These are phyloP conservation scores for Fragaria nilgerrensis DNA, from an alignment of 306 rosid genomes.

Conservation along the genomic window DNA sequence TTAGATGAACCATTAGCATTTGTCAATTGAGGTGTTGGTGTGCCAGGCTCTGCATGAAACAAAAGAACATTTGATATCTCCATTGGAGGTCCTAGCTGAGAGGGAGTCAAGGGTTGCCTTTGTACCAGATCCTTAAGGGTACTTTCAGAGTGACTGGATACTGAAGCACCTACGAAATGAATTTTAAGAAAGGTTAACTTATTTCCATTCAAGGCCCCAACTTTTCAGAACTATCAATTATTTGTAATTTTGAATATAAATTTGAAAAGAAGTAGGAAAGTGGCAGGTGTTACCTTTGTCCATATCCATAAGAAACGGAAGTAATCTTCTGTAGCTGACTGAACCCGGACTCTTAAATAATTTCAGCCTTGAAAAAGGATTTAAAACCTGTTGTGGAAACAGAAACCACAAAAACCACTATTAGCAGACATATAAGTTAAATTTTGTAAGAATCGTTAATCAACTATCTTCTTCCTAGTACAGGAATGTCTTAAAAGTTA, in stretches of 20 bases:
- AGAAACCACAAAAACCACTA: constrained; percentile 3
- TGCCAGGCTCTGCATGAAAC: constrained; percentile 15
- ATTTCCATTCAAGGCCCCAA: neutral
- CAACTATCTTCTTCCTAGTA: neutral
- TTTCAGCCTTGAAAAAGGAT: constrained; percentile 46
- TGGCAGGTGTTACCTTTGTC: constrained; percentile 33
- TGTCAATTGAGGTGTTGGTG: constrained; percentile 18
- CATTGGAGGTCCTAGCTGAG: constrained; percentile 10
- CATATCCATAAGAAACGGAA: constrained; percentile 51
- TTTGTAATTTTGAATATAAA: neutral
- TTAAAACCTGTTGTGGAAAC: constrained; percentile 38
- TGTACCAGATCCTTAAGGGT: constrained; percentile 34
- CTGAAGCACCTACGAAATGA: constrained; percentile 34
- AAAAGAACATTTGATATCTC: constrained; percentile 30
- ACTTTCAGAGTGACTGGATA: constrained; percentile 22
- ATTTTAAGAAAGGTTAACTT: constrained; percentile 16
- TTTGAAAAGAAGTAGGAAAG: constrained; percentile 20
- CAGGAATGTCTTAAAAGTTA: neutral
- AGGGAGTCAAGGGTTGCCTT: constrained; percentile 21
- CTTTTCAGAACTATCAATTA: neutral
- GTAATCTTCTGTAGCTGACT: constrained; percentile 60
- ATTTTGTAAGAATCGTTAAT: neutral
- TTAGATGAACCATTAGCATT: constrained; percentile 18
- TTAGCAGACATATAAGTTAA: constrained; percentile 5
- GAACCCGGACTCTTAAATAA: constrained; percentile 47